phyloP scores from a whole-genome alignment of 306 rosid genomes.

The Lithocarpus polystachyus region DNA sequence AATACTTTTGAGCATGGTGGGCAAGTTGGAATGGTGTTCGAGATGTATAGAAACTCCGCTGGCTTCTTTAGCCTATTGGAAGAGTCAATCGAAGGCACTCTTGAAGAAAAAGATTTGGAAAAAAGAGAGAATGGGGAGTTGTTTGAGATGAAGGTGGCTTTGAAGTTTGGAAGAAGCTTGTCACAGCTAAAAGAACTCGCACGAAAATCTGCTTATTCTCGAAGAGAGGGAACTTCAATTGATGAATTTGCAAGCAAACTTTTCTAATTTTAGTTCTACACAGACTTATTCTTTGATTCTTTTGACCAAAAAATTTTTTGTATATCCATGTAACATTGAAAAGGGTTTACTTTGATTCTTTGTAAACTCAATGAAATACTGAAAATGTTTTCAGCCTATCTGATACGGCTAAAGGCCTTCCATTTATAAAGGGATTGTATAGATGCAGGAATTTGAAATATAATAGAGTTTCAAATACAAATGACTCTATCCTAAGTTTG shows the following conservation, averaged over 20 bases:
- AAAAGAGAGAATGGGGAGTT: slow-evolving; percentile 38
- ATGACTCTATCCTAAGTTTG: too few species aligned
- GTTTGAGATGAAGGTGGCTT: slow-evolving; percentile 36
- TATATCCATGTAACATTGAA: neutral
- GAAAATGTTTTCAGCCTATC: too few species aligned
- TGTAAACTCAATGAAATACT: too few species aligned
- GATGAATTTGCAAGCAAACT: slow-evolving; percentile 46
- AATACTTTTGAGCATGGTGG: slow-evolving; percentile 37
- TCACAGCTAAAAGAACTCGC: slow-evolving; percentile 38
- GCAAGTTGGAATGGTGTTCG: slow-evolving; percentile 47
- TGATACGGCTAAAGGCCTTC: too few species aligned
- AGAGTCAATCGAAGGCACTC: slow-evolving; percentile 26
- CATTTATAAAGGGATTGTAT: too few species aligned
- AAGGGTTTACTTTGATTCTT: neutral
- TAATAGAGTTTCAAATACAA: too few species aligned
- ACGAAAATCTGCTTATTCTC: slow-evolving; percentile 30
- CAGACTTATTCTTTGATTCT: neutral
- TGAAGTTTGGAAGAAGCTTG: too few species aligned
- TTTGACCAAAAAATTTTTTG: neutral
- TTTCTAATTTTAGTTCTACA: neutral
- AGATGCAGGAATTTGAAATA: too few species aligned
- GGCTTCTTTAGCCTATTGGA: slow-evolving; percentile 33
- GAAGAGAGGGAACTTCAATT: slow-evolving; percentile 15
- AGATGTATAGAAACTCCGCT: slow-evolving; percentile 39
- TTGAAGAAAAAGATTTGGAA: slow-evolving; percentile 28